Evolutionary conservation across 306 rosid species (phyloP).

Genomic region (Ceratonia siliqua): DNA sequence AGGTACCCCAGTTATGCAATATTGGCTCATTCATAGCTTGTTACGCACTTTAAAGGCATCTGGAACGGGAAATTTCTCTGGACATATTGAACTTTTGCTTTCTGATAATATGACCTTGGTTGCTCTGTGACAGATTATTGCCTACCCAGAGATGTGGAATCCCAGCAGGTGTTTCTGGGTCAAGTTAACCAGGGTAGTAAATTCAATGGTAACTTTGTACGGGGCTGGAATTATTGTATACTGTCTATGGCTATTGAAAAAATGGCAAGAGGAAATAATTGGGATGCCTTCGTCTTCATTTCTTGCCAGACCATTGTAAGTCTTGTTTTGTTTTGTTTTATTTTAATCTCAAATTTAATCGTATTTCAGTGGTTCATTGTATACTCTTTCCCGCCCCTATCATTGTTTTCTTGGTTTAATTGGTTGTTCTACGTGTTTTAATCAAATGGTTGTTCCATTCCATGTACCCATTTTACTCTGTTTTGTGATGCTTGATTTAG

Average conservation of each 20-base stretch:
- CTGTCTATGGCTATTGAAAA: constrained; percentile 56
- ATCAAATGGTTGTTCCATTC: not conserved
- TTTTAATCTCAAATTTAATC: not conserved
- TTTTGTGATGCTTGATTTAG: not conserved
- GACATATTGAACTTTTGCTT: not conserved
- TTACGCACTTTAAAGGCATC: not conserved
- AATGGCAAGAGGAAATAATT: constrained; percentile 44
- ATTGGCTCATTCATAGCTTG: not conserved
- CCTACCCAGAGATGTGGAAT: constrained; percentile 29
- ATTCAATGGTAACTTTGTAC: constrained; percentile 35
- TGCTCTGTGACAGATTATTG: not conserved
- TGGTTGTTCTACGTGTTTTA: not conserved
- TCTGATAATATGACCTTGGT: not conserved
- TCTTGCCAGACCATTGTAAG: constrained; percentile 46
- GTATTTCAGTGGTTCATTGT: not conserved
- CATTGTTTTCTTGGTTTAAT: not conserved
- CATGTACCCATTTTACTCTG: not conserved
- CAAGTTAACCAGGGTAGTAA: constrained; percentile 31
- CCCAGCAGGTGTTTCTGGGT: constrained; percentile 40
- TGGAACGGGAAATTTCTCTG: not conserved
- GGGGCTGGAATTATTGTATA: constrained; percentile 51
- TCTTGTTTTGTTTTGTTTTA: not conserved
- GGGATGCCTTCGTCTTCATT: constrained; percentile 22
- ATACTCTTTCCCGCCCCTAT: not conserved
- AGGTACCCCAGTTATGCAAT: not conserved